These are phyloP conservation scores for Phyllosticta citrichinensis DNA, from an alignment of 2,329 filamentous ascomycete species.

Conservation along the genomic window DNA sequence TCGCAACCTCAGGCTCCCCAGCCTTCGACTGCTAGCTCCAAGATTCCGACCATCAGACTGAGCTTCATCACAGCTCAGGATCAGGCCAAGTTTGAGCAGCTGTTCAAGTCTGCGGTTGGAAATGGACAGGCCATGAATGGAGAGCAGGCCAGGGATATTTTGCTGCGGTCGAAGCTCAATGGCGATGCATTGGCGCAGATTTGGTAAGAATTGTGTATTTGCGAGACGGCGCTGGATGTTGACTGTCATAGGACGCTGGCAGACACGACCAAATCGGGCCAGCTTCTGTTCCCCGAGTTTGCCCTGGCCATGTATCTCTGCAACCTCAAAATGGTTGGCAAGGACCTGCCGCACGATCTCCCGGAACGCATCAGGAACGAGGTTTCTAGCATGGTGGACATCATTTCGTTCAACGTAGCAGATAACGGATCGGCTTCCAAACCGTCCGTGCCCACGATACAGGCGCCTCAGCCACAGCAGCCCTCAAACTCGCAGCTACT, in stretches of 20 bases:
- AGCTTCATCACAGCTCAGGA: constrained; percentile 95
- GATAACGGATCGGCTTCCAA: constrained; percentile 45
- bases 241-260: constrained; percentile 60
- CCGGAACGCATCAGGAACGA: constrained; percentile 90
- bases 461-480: constrained; percentile 49
- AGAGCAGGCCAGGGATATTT: constrained; percentile 82
- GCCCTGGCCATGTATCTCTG: constrained; percentile 97
- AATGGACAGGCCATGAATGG: constrained; percentile 76
- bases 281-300: constrained; percentile 95
- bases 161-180: constrained; percentile 78
- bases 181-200: constrained; percentile 86
- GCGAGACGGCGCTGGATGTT: constrained; percentile 9
- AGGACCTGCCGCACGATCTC: constrained; percentile 61
- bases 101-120: constrained; percentile 92
- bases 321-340: constrained; percentile 84
- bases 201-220: constrained; percentile 49
- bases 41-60: constrained; percentile 86
- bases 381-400: constrained; percentile 98
- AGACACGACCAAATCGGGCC: constrained; percentile 91
- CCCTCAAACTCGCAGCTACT: constrained; percentile 57
- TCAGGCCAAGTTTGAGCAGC: constrained; percentile 91
- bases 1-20: constrained; percentile 29
- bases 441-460: constrained; percentile 37
- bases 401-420: constrained; percentile 86
- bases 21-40: constrained; percentile 51